Percentiles rank a stretch among this genome's conserved stretches.
Conservation (phyloP, 2,329 filamentous ascomycete genomes). For the Fusarium sp. region DNA sequence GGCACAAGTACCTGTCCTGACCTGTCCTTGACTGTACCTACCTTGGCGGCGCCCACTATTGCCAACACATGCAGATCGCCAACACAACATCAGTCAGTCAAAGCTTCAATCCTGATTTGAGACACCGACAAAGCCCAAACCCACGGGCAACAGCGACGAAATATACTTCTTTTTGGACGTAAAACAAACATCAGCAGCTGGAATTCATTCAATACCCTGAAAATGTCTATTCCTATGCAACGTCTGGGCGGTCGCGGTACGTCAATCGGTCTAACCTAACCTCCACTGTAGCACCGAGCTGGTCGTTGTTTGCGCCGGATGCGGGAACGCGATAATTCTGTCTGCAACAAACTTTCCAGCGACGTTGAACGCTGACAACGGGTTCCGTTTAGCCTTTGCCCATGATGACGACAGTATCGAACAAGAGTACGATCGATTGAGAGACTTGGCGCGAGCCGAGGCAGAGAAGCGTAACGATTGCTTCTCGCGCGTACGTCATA, state of each 20-base stretch:
- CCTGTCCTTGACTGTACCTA: conserved; percentile 7
- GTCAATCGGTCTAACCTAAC: conserved; percentile 34
- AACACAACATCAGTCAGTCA: conserved; percentile 25
- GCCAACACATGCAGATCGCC: conserved; percentile 30
- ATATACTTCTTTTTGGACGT: neutral
- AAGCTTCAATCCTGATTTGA: conserved; percentile 23
- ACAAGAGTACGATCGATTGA: conserved; percentile 90
- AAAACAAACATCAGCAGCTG: neutral
- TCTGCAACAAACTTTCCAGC: conserved; percentile 7
- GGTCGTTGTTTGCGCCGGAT: conserved; percentile 31
- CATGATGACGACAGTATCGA: conserved; percentile 76
- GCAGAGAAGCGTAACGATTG: conserved; percentile 81
- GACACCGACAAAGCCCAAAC: conserved; percentile 16
- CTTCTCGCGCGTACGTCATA: conserved; percentile 72
- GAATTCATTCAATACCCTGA: conserved; percentile 1
- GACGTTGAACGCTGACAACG: conserved; percentile 21
- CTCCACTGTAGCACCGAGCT: neutral
- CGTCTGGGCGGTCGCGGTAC: conserved; percentile 59
- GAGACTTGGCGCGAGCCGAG: conserved; percentile 84
- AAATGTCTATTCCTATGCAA: conserved; percentile 57
- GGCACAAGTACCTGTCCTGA: neutral
- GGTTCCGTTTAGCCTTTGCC: conserved; percentile 73
- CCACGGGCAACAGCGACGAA: neutral
- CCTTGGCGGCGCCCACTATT: conserved; percentile 39
- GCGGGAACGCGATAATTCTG: conserved; percentile 4